Percentiles rank a stretch among this genome's conserved stretches.
Conservation (phyloP, 2,329 filamentous ascomycete genomes). For the Cadophora luteo-olivacea region DNA sequence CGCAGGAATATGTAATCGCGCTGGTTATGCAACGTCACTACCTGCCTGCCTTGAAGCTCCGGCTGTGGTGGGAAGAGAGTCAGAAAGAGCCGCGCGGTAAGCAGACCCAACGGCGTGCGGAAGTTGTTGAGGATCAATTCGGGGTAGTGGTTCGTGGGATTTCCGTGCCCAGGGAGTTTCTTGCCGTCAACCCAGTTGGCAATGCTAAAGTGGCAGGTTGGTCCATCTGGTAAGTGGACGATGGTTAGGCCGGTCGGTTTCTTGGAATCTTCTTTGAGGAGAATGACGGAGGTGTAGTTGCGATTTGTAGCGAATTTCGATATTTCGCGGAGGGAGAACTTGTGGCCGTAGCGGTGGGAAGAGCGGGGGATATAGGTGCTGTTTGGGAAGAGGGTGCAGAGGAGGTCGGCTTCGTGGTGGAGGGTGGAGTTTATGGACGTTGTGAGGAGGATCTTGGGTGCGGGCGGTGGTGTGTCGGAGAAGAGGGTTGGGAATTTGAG, state of each 20-base stretch:
- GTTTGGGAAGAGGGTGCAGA: slow-evolving; percentile 83
- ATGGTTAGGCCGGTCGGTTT: slow-evolving; percentile 82
- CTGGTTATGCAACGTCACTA: slow-evolving; percentile 93
- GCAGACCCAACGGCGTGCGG: slow-evolving; percentile 86
- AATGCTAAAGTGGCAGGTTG: slow-evolving; percentile 92
- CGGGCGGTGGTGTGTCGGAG: slow-evolving; percentile 61
- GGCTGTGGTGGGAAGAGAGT: slow-evolving; percentile 81
- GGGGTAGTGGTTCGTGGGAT: slow-evolving; percentile 87
- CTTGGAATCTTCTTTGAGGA: slow-evolving; percentile 91
- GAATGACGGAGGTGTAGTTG: slow-evolving; percentile 81
- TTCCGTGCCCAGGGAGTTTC: slow-evolving; percentile 86
- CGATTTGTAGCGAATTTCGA: slow-evolving; percentile 82
- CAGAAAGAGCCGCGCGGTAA: slow-evolving; percentile 86
- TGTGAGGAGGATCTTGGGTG: slow-evolving; percentile 89
- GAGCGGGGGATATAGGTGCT: slow-evolving; percentile 85
- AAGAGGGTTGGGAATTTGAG: slow-evolving; percentile 69
- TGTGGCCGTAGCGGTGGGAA: slow-evolving; percentile 82
- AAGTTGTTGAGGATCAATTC: slow-evolving; percentile 95
- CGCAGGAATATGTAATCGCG: slow-evolving; percentile 95
- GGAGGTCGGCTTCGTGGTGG: slow-evolving; percentile 79
- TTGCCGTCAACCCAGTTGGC: slow-evolving; percentile 90
- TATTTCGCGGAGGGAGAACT: slow-evolving; percentile 92
- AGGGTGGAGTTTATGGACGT: slow-evolving; percentile 89
- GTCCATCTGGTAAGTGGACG: slow-evolving; percentile 82
- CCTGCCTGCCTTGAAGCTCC: slow-evolving; percentile 84